These are phyloP conservation scores for Canna indica DNA, from an alignment of 176 grass and related monocot species.

Conservation along the genomic window DNA sequence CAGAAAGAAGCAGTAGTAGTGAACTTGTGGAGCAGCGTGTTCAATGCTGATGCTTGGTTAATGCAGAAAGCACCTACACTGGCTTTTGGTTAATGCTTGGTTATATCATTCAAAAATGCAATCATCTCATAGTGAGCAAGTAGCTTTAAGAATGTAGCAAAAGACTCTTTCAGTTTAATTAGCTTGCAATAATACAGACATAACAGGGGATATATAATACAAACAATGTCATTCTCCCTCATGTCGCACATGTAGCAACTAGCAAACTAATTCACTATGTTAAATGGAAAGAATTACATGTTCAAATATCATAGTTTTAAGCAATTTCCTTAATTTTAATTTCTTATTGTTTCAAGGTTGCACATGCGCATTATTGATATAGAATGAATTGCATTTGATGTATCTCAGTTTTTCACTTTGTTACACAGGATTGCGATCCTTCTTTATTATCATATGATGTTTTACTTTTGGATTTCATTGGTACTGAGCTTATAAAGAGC, in stretches of 20 bases:
- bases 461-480: background rate
- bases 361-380: background rate
- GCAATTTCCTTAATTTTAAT: background rate
- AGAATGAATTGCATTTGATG: background rate
- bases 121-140: too few relatives aligned
- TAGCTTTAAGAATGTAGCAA: too few relatives aligned
- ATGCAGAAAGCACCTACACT: too few relatives aligned
- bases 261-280: too few relatives aligned
- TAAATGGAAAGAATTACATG: background rate
- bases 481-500: too few relatives aligned
- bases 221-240: too few relatives aligned
- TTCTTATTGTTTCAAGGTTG: background rate
- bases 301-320: background rate
- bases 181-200: too few relatives aligned
- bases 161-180: too few relatives aligned
- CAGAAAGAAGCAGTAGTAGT: slow-evolving; percentile 27
- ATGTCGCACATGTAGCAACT: too few relatives aligned
- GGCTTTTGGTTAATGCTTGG: too few relatives aligned
- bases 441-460: background rate
- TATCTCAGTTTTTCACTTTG: background rate
- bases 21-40: slow-evolving; percentile 61
- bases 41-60: slow-evolving; percentile 60
- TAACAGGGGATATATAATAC: too few relatives aligned
- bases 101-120: background rate
- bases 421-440: background rate